phyloP scores from a whole-genome alignment of 1,284 basidiomycete species.

The Cutaneotrichosporon sp. region DNA sequence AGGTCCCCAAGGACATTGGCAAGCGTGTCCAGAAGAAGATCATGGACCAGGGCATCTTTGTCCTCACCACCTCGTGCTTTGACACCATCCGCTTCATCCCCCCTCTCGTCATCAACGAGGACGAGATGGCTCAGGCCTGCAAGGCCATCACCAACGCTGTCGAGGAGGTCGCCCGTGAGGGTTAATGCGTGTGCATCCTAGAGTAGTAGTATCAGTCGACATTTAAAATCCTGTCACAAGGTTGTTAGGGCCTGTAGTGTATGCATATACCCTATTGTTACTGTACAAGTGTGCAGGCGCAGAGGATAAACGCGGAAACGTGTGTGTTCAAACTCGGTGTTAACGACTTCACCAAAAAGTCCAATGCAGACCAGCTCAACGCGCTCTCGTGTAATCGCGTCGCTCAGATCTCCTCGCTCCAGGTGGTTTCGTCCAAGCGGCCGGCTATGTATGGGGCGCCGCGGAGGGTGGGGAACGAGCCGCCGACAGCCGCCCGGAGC shows the following conservation, averaged over 20 bases:
- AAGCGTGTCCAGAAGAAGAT: conserved; percentile 71
- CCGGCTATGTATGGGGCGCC: too few relatives aligned
- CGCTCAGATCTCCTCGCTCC: too few relatives aligned
- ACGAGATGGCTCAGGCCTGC: conserved; percentile 59
- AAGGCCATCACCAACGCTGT: conserved; percentile 60
- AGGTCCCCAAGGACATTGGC: conserved; percentile 62
- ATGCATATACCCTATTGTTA: not conserved
- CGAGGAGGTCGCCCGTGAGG: conserved; percentile 58
- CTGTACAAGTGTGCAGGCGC: not conserved
- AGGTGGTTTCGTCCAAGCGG: too few relatives aligned
- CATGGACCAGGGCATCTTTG: conserved; percentile 73
- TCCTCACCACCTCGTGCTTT: conserved; percentile 51
- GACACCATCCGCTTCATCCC: conserved; percentile 61
- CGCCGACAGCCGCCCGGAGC: too few relatives aligned
- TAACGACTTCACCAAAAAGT: too few relatives aligned
- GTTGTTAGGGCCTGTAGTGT: conserved; percentile 4
- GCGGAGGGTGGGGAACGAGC: too few relatives aligned
- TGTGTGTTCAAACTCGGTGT: too few relatives aligned
- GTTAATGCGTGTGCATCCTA: conserved; percentile 29
- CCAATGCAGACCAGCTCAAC: too few relatives aligned
- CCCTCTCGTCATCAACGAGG: conserved; percentile 59
- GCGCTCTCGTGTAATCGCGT: too few relatives aligned
- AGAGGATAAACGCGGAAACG: too few relatives aligned
- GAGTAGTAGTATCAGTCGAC: not conserved
- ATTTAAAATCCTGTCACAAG: not conserved